Percentiles rank a stretch among this genome's conserved stretches.
Evolutionary conservation across 192 early-diverging fungal genomes (phyloP).

Genomic region (Rhizophagus sp.): DNA sequence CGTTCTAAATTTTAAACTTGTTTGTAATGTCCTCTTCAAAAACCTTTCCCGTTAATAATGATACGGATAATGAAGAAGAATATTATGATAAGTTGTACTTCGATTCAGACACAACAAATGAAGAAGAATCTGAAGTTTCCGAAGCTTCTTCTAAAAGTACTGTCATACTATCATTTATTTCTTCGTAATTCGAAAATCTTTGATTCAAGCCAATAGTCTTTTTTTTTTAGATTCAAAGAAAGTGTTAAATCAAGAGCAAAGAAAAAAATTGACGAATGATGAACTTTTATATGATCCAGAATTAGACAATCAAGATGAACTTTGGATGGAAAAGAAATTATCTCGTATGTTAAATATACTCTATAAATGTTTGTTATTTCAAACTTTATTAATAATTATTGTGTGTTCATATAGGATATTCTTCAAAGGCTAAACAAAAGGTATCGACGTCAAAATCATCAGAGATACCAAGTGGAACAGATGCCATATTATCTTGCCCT

Average conservation of each 20-base stretch:
- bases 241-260: background rate
- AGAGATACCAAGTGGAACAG: slow-evolving; percentile 41
- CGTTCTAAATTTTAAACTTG: too few relatives aligned
- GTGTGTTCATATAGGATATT: background rate
- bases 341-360: slow-evolving; percentile 37
- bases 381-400: too few relatives aligned
- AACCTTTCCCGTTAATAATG: too few relatives aligned
- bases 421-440: too few relatives aligned
- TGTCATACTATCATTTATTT: background rate
- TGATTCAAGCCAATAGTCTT: background rate
- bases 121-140: background rate
- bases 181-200: background rate
- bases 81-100: slow-evolving; percentile 3
- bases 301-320: slow-evolving; percentile 53
- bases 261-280: slow-evolving; percentile 35
- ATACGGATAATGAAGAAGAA: background rate
- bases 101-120: background rate
- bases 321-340: slow-evolving; percentile 55
- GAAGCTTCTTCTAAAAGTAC: background rate
- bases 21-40: too few relatives aligned
- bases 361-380: too few relatives aligned
- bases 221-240: background rate
- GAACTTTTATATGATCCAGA: slow-evolving; percentile 61
- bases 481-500: slow-evolving; percentile 63
- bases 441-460: too few relatives aligned